Percentiles rank a stretch among this genome's conserved stretches.
These are phyloP conservation scores for Sporothrix inflata DNA, from an alignment of 2,329 filamentous ascomycete genomes.

Conservation along the genomic window DNA sequence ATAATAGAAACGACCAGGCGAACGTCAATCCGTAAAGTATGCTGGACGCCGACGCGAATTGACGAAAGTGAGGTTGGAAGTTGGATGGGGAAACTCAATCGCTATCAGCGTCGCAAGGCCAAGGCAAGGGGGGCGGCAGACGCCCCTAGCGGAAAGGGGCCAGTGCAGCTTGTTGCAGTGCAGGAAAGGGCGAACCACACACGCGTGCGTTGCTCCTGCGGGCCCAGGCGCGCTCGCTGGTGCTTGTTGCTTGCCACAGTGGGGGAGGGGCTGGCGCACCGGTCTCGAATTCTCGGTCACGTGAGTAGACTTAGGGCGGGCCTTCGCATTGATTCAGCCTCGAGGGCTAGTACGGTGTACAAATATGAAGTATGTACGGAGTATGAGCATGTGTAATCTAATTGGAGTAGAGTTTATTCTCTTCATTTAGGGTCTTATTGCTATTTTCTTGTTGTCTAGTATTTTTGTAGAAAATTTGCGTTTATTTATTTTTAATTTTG, in stretches of 20 bases:
- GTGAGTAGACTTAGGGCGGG: constrained; percentile 2
- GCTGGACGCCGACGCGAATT: constrained; percentile 5
- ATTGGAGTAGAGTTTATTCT: no score
- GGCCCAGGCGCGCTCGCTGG: not conserved
- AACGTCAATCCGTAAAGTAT: not conserved
- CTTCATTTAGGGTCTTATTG: no score
- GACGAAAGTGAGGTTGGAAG: not conserved
- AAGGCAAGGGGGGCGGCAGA: constrained; percentile 14
- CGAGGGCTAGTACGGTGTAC: not conserved
- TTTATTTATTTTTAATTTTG: no score
- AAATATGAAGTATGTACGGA: no score
- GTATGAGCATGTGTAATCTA: no score
- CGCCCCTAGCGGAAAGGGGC: constrained; percentile 17
- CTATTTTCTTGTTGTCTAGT: no score
- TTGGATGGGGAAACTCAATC: constrained; percentile 13
- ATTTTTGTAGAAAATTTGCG: no score
- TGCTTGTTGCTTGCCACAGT: constrained; percentile 5
- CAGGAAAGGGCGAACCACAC: constrained; percentile 4
- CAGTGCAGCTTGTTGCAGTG: constrained; percentile 10
- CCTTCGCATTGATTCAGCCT: constrained; percentile 1
- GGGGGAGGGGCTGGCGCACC: not conserved
- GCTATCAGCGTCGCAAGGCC: constrained; percentile 19
- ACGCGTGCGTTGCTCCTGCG: constrained; percentile 12
- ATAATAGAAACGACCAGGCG: not conserved
- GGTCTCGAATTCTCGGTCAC: not conserved